Conservation (phyloP, 2,329 filamentous ascomycete genomes). For the Aspergillus sp. region DNA sequence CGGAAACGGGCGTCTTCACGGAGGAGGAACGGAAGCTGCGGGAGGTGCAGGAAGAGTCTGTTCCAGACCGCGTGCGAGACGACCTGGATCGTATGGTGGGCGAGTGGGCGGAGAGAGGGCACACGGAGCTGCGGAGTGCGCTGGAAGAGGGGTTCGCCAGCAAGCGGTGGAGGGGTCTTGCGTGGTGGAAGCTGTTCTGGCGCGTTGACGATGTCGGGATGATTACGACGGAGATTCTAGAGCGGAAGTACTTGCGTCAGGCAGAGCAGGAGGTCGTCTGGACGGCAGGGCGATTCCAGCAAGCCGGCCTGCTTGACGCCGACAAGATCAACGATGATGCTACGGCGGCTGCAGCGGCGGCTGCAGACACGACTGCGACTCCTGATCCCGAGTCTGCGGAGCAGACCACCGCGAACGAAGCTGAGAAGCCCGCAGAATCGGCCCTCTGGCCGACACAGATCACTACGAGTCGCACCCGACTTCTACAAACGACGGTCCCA, state of each 20-base stretch:
- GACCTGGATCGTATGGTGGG: constrained; percentile 60
- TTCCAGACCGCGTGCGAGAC: constrained; percentile 43
- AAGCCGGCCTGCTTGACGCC: constrained; percentile 54
- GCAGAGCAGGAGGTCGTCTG: constrained; percentile 82
- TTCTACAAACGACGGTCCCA: constrained; percentile 65
- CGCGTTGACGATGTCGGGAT: constrained; percentile 86
- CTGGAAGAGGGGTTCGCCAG: constrained; percentile 75
- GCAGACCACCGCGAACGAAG: constrained; percentile 8
- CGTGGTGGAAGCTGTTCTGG: constrained; percentile 97
- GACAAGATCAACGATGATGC: constrained; percentile 26
- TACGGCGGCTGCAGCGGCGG: too few relatives aligned
- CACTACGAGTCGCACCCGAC: constrained; percentile 63
- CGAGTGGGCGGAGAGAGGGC: constrained; percentile 74
- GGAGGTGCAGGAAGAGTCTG: constrained; percentile 30
- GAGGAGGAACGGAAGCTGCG: constrained; percentile 28
- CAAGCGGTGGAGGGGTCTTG: constrained; percentile 72
- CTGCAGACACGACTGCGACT: too few relatives aligned
- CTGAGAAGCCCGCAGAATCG: background rate
- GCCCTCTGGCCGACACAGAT: constrained; percentile 73
- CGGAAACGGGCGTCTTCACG: constrained; percentile 29
- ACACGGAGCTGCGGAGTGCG: constrained; percentile 77
- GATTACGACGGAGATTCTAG: constrained; percentile 75
- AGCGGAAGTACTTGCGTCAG: constrained; percentile 70
- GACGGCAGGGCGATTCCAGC: constrained; percentile 71
- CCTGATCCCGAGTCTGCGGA: constrained; percentile 5